Evolutionary conservation across 2,329 filamentous ascomycete genomes (phyloP).

Genomic region (Lasiodiplodia hormozganensis): DNA sequence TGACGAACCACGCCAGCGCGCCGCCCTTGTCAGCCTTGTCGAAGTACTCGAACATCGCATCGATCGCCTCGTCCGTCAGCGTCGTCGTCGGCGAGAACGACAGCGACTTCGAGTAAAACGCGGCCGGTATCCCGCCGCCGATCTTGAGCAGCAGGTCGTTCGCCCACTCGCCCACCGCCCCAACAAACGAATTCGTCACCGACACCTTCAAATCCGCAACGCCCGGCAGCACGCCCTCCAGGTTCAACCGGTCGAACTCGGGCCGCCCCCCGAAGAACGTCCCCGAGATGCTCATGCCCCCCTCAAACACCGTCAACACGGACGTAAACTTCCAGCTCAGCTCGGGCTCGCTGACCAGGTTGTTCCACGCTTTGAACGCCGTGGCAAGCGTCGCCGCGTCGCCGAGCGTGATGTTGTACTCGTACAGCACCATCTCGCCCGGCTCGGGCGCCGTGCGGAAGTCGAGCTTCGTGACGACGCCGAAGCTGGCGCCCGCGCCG

Average conservation of each 20-base stretch:
- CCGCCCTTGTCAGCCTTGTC: conserved; percentile 42
- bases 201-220: conserved; percentile 35
- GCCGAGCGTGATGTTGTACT: conserved; percentile 41
- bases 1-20: conserved; percentile 41
- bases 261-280: conserved; percentile 43
- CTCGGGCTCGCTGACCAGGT: conserved; percentile 40
- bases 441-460: conserved; percentile 46
- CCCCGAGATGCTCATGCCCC: conserved; percentile 42
- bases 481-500: conserved; percentile 52
- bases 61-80: conserved; percentile 41
- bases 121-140: conserved; percentile 39
- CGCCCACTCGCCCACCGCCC: conserved; percentile 42
- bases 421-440: conserved; percentile 41
- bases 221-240: conserved; percentile 37
- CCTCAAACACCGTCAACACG: conserved; percentile 42
- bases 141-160: conserved; percentile 42
- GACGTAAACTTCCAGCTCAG: conserved; percentile 44
- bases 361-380: conserved; percentile 46
- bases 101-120: conserved; percentile 46
- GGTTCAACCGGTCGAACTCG: conserved; percentile 45
- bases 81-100: conserved; percentile 41
- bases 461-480: conserved; percentile 50
- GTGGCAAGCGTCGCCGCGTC: conserved; percentile 35
- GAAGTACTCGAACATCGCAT: conserved; percentile 43
- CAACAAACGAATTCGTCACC: conserved; percentile 43